A percentile compares a stretch with the other conserved stretches of the same genome.
Evolutionary conservation across 2,329 filamentous ascomycete genomes (phyloP).

Genomic region (Microascus cirrosus): DNA sequence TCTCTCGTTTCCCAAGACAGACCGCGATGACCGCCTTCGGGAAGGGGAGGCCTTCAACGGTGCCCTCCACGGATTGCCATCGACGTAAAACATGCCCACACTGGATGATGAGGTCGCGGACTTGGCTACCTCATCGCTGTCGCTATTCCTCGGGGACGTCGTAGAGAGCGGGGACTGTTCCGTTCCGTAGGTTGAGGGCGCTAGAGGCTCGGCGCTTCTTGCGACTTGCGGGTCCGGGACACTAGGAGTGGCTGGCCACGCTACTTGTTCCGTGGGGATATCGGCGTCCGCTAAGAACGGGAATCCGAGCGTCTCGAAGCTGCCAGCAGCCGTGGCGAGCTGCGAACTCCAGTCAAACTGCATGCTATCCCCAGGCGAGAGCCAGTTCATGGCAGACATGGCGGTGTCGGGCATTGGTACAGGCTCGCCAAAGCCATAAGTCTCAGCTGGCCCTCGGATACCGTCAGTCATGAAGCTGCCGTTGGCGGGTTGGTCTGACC

Average conservation of each 20-base stretch:
- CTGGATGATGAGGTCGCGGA: not conserved
- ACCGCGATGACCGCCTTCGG: not conserved
- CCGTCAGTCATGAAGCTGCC: not conserved
- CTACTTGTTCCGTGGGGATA: not conserved
- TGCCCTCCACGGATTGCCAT: not conserved
- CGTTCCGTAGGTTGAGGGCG: not conserved
- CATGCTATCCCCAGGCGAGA: not conserved
- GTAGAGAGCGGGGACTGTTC: not conserved
- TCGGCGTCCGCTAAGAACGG: not conserved
- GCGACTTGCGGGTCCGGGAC: not conserved
- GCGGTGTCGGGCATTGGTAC: not conserved
- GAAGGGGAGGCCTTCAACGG: not conserved
- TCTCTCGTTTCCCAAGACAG: not conserved
- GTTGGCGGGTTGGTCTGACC: not conserved
- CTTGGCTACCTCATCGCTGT: not conserved
- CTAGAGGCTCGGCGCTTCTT: not conserved
- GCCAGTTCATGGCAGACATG: not conserved
- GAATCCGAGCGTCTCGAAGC: not conserved
- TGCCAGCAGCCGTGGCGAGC: not conserved
- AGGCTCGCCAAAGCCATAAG: not conserved
- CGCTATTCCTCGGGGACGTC: not conserved
- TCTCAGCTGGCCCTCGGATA: not conserved
- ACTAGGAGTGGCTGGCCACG: not conserved
- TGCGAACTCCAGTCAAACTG: not conserved
- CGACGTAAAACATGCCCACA: not conserved